Base-by-base conservation (phyloP, 306 rosid species). In the Vigna trinervia region DNA sequence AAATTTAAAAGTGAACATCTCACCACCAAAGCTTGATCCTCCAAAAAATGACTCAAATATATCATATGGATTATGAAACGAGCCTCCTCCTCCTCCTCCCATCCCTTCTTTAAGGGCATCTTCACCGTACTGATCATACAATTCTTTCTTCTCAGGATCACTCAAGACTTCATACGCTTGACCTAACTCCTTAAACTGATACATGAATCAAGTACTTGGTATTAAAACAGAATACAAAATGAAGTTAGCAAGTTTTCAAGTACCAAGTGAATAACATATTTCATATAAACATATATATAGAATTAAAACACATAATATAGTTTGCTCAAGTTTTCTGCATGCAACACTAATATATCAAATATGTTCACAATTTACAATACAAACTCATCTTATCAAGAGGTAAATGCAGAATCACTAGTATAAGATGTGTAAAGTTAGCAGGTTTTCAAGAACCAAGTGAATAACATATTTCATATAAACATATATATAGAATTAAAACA, bases 91-190 rank as follows among this genome's bases (percentile, higher is more conserved):
- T 66, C 90, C 91, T 66, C 90, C 92, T 11, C 90, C 92, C 84
- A 84, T 85, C 71, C 97, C 97, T 15, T 91, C 97, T 70, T 89
- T 89, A 64, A 91, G 89, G 80, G 91, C 97, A 32, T 89, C 97
- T 88, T 91, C 97, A 61, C 94, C 97, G 71, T 89, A 91, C 57
- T 88, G 87, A 56, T 91, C 97, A 85, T 91, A 91, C 65, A 87
- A 30, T 73, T 89, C 92, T 76, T 87, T 87, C 82, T 89, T 91
- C 68, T 89, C 92, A 19, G 94, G 84, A 86, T 91, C 89, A 60
- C 86, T 85, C 61, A 91, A 89, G 78, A 89, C 94, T 66, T 91
- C 97, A 88, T 91, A 91, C 23, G 97, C 92, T 76, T 91, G 97
- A 62, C 85, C 86, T 81, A 89, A 70, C 81, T 89, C 94, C 91